Conservation (phyloP, 192 early-diverging fungal genomes). For the Coemansia sp. region DNA sequence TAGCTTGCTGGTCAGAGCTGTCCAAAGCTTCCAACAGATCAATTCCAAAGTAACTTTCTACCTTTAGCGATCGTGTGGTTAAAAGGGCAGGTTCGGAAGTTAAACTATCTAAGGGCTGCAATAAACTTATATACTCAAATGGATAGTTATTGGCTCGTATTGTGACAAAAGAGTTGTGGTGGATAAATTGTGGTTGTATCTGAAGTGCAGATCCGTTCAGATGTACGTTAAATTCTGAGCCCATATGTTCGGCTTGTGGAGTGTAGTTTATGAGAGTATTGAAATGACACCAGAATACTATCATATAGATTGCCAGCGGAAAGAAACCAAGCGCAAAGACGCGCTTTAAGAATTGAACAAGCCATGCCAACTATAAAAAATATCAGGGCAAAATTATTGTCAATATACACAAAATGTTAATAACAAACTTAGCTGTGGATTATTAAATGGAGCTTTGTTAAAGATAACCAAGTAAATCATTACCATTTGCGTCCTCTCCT, state of each 20-base stretch:
- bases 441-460: not conserved
- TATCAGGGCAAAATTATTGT: conserved; percentile 15
- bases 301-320: conserved; percentile 73
- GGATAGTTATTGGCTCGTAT: conserved; percentile 78
- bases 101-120: conserved; percentile 38
- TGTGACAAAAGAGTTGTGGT: conserved; percentile 77
- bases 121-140: conserved; percentile 73
- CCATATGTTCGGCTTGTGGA: conserved; percentile 87
- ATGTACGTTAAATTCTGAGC: conserved; percentile 82
- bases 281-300: conserved; percentile 82
- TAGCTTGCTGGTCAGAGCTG: conserved; percentile 48
- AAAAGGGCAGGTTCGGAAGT: conserved; percentile 41
- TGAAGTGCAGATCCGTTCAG: conserved; percentile 73
- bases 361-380: conserved; percentile 22
- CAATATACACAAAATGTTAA: not conserved
- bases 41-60: conserved; percentile 79
- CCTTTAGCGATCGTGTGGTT: conserved; percentile 81
- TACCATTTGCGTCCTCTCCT: not conserved
- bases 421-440: not conserved
- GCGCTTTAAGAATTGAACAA: not conserved
- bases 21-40: conserved; percentile 39
- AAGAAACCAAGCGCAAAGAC: conserved; percentile 15
- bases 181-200: conserved; percentile 75
- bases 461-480: not conserved
- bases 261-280: conserved; percentile 69